phyloP scores from a whole-genome alignment of 73 alveolate genomes.

The Paraurostyla sp. region DNA sequence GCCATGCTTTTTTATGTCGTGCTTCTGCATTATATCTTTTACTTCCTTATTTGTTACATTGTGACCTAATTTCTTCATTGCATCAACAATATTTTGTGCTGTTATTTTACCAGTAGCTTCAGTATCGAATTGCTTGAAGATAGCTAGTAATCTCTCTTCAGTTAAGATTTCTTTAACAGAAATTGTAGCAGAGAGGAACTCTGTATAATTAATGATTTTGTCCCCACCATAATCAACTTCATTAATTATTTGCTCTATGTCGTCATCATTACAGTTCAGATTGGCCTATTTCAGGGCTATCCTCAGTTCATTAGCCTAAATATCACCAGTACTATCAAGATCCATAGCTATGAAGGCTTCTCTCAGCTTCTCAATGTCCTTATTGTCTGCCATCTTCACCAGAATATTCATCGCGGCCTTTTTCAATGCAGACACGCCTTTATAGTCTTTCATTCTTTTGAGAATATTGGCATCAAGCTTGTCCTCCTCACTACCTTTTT shows the following conservation, averaged over 20 bases:
- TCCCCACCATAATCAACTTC: slow-evolving; percentile 68
- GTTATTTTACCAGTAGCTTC: slow-evolving; percentile 50
- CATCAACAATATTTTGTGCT: slow-evolving; percentile 21
- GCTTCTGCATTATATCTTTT: neutral
- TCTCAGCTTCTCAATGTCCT: slow-evolving; percentile 83
- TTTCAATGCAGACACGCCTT: slow-evolving; percentile 68
- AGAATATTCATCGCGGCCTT: slow-evolving; percentile 81
- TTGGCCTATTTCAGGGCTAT: slow-evolving; percentile 63
- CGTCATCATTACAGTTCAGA: slow-evolving; percentile 70
- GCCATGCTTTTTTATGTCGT: slow-evolving; percentile 43
- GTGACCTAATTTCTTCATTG: slow-evolving; percentile 30
- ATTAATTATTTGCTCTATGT: slow-evolving; percentile 78
- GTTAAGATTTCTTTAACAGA: slow-evolving; percentile 17
- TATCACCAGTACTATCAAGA: slow-evolving; percentile 90
- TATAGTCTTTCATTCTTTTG: slow-evolving; percentile 57
- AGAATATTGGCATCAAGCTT: slow-evolving; percentile 41
- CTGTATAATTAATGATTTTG: slow-evolving; percentile 77
- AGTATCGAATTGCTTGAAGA: slow-evolving; percentile 57
- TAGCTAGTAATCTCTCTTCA: slow-evolving; percentile 20
- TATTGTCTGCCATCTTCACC: slow-evolving; percentile 77
- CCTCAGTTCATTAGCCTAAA: slow-evolving; percentile 84
- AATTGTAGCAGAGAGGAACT: slow-evolving; percentile 79
- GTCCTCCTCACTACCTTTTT: neutral
- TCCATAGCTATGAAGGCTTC: slow-evolving; percentile 90
- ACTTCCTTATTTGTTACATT: slow-evolving; percentile 28